A percentile compares a stretch with the other conserved stretches of the same genome.
Conservation (phyloP, 495 filamentous ascomycete species). For the Tuber umbilicatum region DNA sequence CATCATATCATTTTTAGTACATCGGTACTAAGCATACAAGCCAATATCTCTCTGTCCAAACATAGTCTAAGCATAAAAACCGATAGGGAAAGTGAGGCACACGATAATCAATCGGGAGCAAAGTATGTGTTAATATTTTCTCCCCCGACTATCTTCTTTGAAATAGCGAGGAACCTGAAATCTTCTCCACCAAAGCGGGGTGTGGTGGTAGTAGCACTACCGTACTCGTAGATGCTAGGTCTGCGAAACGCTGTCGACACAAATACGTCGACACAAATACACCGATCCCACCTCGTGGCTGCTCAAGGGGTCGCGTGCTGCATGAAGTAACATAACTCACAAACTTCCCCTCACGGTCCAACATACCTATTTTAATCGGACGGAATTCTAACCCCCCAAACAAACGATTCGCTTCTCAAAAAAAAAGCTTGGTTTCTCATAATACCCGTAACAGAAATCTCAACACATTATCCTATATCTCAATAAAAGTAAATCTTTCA, state of each 20-base stretch:
- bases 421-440: not conserved
- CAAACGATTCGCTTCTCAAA: not conserved
- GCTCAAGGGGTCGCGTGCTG: constrained; percentile 1
- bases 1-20: constrained; percentile 1
- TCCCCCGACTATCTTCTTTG: not conserved
- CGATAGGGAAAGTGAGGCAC: not conserved
- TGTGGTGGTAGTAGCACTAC: not conserved
- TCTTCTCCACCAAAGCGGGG: not conserved
- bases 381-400: not conserved
- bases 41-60: not conserved
- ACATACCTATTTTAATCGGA: not conserved
- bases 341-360: not conserved
- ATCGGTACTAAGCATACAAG: not conserved
- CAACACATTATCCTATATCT: not conserved
- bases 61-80: not conserved
- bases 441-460: not conserved
- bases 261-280: not conserved
- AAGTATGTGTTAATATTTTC: not conserved
- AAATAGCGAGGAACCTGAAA: not conserved
- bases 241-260: constrained; percentile 3
- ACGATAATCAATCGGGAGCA: not conserved
- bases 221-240: not conserved
- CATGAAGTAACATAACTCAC: constrained; percentile 1
- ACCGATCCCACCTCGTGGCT: constrained; percentile 4
- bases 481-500: not conserved